Base-by-base conservation (phyloP, 1,139 yeast genomes). In the Scheffersomyces titani region DNA sequence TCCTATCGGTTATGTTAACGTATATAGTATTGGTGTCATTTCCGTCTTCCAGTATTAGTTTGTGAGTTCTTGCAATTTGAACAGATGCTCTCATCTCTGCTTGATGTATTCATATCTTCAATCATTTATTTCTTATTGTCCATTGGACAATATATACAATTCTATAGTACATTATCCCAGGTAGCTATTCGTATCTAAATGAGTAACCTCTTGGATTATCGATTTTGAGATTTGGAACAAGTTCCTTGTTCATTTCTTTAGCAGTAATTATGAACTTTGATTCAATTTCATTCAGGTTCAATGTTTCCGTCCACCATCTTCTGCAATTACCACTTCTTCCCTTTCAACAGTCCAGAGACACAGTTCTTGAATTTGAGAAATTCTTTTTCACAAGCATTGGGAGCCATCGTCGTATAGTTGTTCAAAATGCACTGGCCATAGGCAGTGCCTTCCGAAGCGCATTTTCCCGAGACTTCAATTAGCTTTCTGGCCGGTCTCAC, bases 341-440 rank as follows among this genome's bases (percentile, higher is more conserved):
- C 53, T 45, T 57, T 61, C 51, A 60, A 9, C 22, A 57, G 60
- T 19, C 54, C 57, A 11, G 62, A 51, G 18, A 64, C 57, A 70
- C 96, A 89, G 47, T 72, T 66, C 64, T 83, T 86, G 70, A 87
- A 88, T 52, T 65, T 69, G 49, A 70, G 65, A 63, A 89, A 89
- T 70, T 89, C 91, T 50, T 75, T 70, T 52, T 74, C 78, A 67
- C 92, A 88, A 44, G 82, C 77, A 58, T 83, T 88, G 59, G 84
- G 82, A 40, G 80, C 65, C 52, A 88, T 80, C 48, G 83, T 79
- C 59, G 83, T 81, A 68, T 88, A 87, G 56, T 81, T 78, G 51
- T 75, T 72, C 49, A 88, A 70, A 18, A 89, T 76, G 65, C 94
- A 89, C 60, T 84, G 80, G 6, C 92, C 93, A 65, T 89, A 89